These are phyloP conservation scores for Cladorrhinum sp. DNA, from an alignment of 2,329 filamentous ascomycete species.

Conservation along the genomic window DNA sequence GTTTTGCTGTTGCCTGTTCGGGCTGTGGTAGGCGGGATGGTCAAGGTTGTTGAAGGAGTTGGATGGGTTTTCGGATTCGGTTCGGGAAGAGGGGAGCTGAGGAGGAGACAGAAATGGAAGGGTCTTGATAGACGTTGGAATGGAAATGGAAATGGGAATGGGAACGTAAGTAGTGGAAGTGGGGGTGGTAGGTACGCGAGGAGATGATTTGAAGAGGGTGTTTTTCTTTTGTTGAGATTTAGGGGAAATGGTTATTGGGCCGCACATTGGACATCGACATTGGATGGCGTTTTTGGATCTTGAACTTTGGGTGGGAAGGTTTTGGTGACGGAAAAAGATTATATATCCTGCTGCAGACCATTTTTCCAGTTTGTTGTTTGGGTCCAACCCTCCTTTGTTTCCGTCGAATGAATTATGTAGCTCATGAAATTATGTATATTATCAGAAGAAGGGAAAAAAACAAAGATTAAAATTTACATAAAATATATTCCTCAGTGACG, in stretches of 20 bases:
- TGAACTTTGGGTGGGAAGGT: not conserved
- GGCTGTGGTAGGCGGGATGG: conserved; percentile 31
- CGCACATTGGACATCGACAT: not conserved
- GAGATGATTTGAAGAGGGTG: not conserved
- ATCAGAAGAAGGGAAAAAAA: not conserved
- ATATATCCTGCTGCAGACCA: not conserved
- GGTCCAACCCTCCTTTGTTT: no score
- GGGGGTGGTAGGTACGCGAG: not conserved
- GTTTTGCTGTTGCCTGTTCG: conserved; percentile 43
- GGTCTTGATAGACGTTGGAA: not conserved
- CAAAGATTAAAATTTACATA: no score
- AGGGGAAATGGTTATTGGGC: no score
- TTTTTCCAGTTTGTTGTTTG: not conserved
- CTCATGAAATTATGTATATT: not conserved
- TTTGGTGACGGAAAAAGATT: not conserved
- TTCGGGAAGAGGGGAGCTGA: not conserved
- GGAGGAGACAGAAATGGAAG: not conserved
- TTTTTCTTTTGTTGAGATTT: not conserved
- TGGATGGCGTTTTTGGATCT: not conserved
- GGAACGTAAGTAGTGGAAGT: not conserved
- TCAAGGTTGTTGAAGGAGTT: conserved; percentile 1
- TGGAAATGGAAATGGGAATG: not conserved
- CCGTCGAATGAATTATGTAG: no score
- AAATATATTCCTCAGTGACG: no score
- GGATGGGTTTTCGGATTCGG: conserved; percentile 1